Evolutionary conservation across 1,139 yeast genomes (phyloP).

Genomic region (Suhomyces bokatorum): DNA sequence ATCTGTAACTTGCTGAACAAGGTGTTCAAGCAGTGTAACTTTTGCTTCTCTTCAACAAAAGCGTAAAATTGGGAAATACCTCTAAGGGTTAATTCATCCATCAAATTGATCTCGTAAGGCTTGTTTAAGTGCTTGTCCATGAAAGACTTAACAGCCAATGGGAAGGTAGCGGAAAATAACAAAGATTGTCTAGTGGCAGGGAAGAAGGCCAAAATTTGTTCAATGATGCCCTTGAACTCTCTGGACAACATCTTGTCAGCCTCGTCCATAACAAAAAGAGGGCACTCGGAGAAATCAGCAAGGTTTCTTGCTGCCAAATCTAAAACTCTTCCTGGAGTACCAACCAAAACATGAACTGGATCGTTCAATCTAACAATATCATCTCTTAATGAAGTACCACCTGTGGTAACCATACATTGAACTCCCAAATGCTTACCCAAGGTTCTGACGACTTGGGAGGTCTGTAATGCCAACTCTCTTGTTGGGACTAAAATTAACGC

Average conservation of each 20-base stretch:
- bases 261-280: slow-evolving; percentile 95
- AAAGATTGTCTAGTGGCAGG: slow-evolving; percentile 81
- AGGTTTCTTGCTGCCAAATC: slow-evolving; percentile 88
- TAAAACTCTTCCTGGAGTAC: slow-evolving; percentile 95
- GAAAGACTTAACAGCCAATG: slow-evolving; percentile 86
- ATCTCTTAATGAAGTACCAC: slow-evolving; percentile 93
- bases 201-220: slow-evolving; percentile 81
- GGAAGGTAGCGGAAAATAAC: slow-evolving; percentile 94
- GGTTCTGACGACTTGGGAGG: slow-evolving; percentile 97
- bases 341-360: slow-evolving; percentile 87
- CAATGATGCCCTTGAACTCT: slow-evolving; percentile 86
- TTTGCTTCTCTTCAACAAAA: slow-evolving; percentile 94
- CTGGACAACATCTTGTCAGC: slow-evolving; percentile 95
- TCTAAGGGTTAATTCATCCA: slow-evolving; percentile 95
- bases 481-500: slow-evolving; percentile 90
- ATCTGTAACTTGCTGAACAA: slow-evolving; percentile 90
- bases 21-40: slow-evolving; percentile 92
- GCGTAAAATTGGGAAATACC: slow-evolving; percentile 98
- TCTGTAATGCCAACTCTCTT: slow-evolving; percentile 93
- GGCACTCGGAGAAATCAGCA: slow-evolving; percentile 86
- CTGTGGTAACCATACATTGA: slow-evolving; percentile 97
- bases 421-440: slow-evolving; percentile 90
- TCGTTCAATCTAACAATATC: slow-evolving; percentile 92
- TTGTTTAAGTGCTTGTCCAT: slow-evolving; percentile 89
- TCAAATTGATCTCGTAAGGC: slow-evolving; percentile 93